Conservation (phyloP, 306 rosid genomes). For the Bauhinia variegata region DNA sequence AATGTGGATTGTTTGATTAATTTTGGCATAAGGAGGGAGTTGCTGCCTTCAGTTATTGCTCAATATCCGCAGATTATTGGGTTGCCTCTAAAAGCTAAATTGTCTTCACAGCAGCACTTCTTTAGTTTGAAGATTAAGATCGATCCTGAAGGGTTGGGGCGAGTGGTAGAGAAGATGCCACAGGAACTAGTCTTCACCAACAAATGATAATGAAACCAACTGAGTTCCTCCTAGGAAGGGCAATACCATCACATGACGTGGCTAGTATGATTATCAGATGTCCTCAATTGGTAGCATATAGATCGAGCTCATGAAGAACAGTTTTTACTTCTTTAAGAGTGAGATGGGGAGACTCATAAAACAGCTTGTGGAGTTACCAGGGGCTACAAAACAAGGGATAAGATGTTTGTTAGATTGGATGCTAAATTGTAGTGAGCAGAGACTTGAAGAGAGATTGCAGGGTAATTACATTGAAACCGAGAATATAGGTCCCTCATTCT, state of each 20-base stretch:
- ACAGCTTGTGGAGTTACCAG: constrained; percentile 80
- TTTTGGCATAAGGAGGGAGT: constrained; percentile 75
- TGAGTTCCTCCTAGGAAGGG: constrained; percentile 77
- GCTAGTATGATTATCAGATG: constrained; percentile 75
- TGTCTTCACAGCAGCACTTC: constrained; percentile 81
- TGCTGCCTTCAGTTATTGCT: constrained; percentile 67
- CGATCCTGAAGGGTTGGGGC: constrained; percentile 81
- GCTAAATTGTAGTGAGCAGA: constrained; percentile 87
- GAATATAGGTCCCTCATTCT: constrained; percentile 70
- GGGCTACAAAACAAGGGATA: constrained; percentile 72
- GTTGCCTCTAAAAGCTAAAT: constrained; percentile 80
- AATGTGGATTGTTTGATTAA: constrained; percentile 84
- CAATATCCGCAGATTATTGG: constrained; percentile 87
- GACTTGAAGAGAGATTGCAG: constrained; percentile 93
- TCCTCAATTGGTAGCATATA: constrained; percentile 73
- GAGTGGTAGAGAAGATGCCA: constrained; percentile 87
- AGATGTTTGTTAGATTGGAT: constrained; percentile 81
- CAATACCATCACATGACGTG: constrained; percentile 56
- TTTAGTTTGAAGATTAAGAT: constrained; percentile 88
- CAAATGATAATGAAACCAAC: constrained; percentile 77
- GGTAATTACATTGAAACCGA: constrained; percentile 83
- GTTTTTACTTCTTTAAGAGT: constrained; percentile 78
- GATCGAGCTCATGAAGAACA: constrained; percentile 84
- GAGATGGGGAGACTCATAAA: constrained; percentile 83
- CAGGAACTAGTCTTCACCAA: constrained; percentile 87